phyloP scores from a whole-genome alignment of 306 rosid genomes.

The Purshia tridentata region DNA sequence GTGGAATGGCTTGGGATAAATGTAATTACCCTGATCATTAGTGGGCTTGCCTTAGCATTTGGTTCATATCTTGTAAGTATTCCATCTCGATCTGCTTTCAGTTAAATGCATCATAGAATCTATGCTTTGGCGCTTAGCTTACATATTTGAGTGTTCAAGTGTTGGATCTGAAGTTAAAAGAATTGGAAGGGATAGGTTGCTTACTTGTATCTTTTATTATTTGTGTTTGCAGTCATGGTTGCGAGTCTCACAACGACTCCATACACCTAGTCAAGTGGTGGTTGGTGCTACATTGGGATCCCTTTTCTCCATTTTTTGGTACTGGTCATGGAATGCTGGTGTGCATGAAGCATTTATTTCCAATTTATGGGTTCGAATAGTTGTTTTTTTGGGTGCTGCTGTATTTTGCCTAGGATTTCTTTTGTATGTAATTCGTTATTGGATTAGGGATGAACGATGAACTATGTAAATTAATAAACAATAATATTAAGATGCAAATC shows the following conservation, averaged over 20 bases:
- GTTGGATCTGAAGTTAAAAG: background rate
- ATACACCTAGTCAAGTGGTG: constrained; percentile 70
- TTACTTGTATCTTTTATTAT: constrained; percentile 17
- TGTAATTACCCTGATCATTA: constrained; percentile 30
- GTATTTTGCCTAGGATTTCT: constrained; percentile 60
- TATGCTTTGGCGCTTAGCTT: background rate
- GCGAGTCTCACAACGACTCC: constrained; percentile 71
- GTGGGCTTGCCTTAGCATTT: constrained; percentile 49
- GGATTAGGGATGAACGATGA: constrained; percentile 57
- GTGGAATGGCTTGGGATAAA: constrained; percentile 71
- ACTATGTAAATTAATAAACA: background rate
- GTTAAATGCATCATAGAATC: constrained; percentile 13
- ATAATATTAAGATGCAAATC: background rate
- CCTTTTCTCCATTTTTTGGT: constrained; percentile 51
- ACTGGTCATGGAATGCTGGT: constrained; percentile 61
- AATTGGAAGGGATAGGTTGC: constrained; percentile 6
- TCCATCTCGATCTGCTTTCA: constrained; percentile 1
- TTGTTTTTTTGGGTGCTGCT: constrained; percentile 49
- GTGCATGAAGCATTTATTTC: constrained; percentile 54
- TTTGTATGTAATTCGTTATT: constrained; percentile 44
- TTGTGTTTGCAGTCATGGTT: constrained; percentile 68
- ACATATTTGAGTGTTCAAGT: background rate
- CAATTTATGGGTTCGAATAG: constrained; percentile 49
- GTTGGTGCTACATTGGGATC: constrained; percentile 75
- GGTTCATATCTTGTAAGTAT: constrained; percentile 81